These are phyloP conservation scores for Rhododendron molle DNA, from an alignment of 148 eudicot species.

Conservation along the genomic window DNA sequence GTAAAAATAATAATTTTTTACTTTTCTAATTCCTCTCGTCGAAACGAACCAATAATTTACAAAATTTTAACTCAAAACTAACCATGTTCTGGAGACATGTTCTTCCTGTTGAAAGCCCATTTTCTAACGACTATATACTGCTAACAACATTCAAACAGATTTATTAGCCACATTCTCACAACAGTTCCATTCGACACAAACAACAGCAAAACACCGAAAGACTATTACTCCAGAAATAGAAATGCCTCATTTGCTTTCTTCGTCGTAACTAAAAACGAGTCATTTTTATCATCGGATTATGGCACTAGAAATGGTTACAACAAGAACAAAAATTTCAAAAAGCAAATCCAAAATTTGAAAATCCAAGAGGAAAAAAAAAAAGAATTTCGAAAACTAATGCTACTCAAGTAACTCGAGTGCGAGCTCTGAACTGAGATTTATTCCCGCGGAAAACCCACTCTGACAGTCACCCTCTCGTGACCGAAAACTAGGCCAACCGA, in stretches of 20 bases:
- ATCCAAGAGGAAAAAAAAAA: not conserved
- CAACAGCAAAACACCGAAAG: not conserved
- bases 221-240: not conserved
- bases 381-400: not conserved
- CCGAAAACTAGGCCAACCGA: not conserved
- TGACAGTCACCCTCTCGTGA: conserved; percentile 8
- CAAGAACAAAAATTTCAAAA: not conserved
- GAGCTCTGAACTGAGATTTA: not conserved
- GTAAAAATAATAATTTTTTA: not conserved
- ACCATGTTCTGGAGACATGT: too few relatives aligned
- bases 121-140: too few relatives aligned
- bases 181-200: not conserved
- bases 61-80: not conserved
- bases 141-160: too few relatives aligned
- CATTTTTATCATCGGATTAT: not conserved
- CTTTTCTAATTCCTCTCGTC: not conserved
- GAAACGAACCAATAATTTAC: not conserved
- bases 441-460: not conserved
- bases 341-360: not conserved
- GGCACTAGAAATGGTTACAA: not conserved
- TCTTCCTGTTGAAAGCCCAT: too few relatives aligned
- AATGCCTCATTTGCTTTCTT: not conserved
- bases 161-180: too few relatives aligned
- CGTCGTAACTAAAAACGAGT: not conserved
- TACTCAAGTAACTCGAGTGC: not conserved